phyloP scores from a whole-genome alignment of 225 moss, liverwort and hornwort genomes.

The Pseudisothecium myosuroides region DNA sequence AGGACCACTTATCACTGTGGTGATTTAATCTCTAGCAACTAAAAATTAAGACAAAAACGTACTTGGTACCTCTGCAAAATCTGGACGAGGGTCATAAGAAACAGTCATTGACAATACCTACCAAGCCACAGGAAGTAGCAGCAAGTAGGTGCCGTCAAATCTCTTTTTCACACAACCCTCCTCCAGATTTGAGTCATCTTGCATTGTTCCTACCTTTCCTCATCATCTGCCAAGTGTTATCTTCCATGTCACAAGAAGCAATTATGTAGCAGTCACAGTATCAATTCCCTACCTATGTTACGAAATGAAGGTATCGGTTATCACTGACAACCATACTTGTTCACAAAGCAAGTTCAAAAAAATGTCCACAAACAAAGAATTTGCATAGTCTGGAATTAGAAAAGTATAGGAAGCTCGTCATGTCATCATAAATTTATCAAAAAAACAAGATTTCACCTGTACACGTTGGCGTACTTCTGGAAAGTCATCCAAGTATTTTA shows the following conservation, averaged over 20 bases:
- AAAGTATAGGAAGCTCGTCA: background rate
- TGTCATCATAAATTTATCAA: background rate
- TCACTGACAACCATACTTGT: background rate
- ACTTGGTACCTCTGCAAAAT: no score
- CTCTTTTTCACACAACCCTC: no score
- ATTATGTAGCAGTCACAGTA: background rate
- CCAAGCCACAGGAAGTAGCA: background rate
- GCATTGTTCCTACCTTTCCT: background rate
- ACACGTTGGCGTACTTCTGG: constrained; percentile 12
- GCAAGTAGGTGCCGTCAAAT: no score
- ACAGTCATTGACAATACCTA: background rate
- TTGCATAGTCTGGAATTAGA: background rate
- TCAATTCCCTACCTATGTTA: background rate
- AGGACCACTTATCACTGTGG: background rate
- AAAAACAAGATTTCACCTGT: background rate
- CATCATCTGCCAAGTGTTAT: background rate
- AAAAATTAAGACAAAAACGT: background rate
- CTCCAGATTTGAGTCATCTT: background rate
- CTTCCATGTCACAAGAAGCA: background rate
- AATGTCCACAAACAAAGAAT: background rate
- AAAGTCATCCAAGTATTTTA: constrained; percentile 7
- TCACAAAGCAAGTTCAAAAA: background rate
- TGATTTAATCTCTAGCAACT: background rate
- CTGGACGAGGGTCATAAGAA: background rate
- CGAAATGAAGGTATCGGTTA: background rate